These are phyloP conservation scores for Penicillium odoratum DNA, from an alignment of 495 filamentous ascomycete genomes.

Conservation along the genomic window DNA sequence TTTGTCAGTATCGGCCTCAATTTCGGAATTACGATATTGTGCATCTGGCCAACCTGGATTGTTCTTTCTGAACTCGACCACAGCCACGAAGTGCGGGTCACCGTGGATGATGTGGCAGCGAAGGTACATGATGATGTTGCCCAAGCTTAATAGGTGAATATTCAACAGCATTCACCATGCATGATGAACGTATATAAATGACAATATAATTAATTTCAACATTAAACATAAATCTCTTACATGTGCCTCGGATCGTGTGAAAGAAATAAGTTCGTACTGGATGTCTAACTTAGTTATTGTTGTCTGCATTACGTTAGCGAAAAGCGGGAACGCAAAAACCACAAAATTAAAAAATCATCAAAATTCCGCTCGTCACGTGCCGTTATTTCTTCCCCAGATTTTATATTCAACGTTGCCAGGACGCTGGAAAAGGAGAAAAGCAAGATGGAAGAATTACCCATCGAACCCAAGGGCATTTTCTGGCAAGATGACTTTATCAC, in stretches of 20 bases:
- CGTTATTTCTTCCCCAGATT: background rate
- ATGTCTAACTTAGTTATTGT: too few species aligned
- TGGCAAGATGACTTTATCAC: conserved; percentile 38
- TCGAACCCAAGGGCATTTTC: conserved; percentile 30
- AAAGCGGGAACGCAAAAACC: background rate
- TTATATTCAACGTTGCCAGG: background rate
- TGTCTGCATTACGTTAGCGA: background rate
- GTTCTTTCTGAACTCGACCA: conserved; percentile 35
- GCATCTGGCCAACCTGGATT: conserved; percentile 36
- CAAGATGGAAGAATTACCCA: conserved; percentile 31
- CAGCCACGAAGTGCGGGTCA: conserved; percentile 34
- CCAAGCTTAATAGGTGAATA: conserved; percentile 6
- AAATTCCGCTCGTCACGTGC: background rate
- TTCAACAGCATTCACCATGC: conserved; percentile 8
- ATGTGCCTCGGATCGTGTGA: too few species aligned
- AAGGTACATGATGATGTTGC: conserved; percentile 11
- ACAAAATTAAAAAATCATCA: background rate
- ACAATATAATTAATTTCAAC: conserved; percentile 9
- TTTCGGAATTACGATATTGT: conserved; percentile 34
- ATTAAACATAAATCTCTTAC: background rate
- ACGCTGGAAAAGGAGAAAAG: background rate
- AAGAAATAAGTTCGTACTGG: too few species aligned
- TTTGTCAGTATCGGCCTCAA: conserved; percentile 38
- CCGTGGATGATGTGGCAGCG: conserved; percentile 20
- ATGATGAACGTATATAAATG: conserved; percentile 4